These are phyloP conservation scores for Ballota nigra DNA, from an alignment of 257 asterid species.

Conservation along the genomic window DNA sequence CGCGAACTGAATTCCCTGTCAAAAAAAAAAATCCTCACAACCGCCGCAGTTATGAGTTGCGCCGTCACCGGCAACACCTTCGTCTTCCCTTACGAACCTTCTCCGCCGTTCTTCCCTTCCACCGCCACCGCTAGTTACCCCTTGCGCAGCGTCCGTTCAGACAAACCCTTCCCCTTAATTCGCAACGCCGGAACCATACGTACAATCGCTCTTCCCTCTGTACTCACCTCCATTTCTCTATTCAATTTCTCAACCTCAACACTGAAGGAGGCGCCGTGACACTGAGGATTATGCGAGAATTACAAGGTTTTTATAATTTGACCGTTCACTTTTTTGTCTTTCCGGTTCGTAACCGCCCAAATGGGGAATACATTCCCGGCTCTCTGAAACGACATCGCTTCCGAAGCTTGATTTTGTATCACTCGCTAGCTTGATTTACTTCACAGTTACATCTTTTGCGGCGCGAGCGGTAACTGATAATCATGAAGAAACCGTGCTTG, in stretches of 20 bases:
- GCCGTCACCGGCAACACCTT: constrained; percentile 36
- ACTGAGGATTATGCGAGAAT: constrained; percentile 31
- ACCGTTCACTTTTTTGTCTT: constrained; percentile 32
- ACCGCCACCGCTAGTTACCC: constrained; percentile 20
- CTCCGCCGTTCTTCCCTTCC: constrained; percentile 21
- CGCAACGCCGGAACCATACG: constrained; percentile 16
- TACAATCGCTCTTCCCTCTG: constrained; percentile 18
- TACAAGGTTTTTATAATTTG: constrained; percentile 41
- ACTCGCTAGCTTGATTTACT: constrained; percentile 36
- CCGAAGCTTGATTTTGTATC: constrained; percentile 20
- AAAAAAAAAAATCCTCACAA: background rate
- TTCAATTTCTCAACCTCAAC: background rate
- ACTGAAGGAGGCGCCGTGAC: constrained; percentile 24
- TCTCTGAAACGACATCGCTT: background rate
- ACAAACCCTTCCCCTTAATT: constrained; percentile 5
- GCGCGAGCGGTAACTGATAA: constrained; percentile 58
- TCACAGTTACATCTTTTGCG: constrained; percentile 35
- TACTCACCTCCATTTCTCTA: constrained; percentile 33
- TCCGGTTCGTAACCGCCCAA: constrained; percentile 16
- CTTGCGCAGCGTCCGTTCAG: constrained; percentile 12
- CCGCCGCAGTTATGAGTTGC: constrained; percentile 44
- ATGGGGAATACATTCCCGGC: constrained; percentile 19
- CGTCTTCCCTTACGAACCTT: constrained; percentile 18
- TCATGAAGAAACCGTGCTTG: constrained; percentile 44
- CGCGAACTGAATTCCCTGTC: constrained; percentile 15